Base-by-base conservation (phyloP, 352 stramenopile genomes). In the Pythium biforme region DNA sequence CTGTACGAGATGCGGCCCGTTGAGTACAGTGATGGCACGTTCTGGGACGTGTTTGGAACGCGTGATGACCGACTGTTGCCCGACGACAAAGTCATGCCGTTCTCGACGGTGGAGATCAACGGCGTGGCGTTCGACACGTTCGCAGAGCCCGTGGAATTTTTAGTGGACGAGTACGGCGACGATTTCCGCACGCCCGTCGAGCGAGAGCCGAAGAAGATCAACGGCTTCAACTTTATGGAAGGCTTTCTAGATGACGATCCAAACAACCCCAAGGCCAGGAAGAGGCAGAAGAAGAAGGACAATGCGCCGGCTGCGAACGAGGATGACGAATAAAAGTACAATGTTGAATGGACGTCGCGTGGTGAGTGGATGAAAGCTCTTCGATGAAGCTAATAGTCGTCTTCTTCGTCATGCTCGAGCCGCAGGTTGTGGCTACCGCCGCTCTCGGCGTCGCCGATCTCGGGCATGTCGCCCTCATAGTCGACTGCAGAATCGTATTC, bases 151-250 rank as follows among this genome's bases (percentile, higher is more conserved):
- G 56, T 69, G 0, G 71, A 75, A 23, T 84, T 81, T 29, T 59
- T 84, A 20, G n/a, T 69, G n/a, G 43, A 74, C 17, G 76, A 81
- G 62, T 81, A 84, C 51, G 73, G 71, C 10, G 43, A 52, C 0
- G 68, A 76, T 20, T 81, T 73, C 49, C 60, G 76, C 27, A 73
- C 39, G 20, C 67, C 73, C 33, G n/a, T 64, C 4, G 43, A n/a
- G 48, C 29, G 48, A 6, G 33, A 46, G 34, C 45, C 34, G 19
- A 55, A 41, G 19, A 64, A 64, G 15, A 41, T 29, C 46, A 62
- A 62, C 43, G 55, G 55, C 0, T 62, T 62, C 55, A 62, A 62
- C 8, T 62, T 62, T 8, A 34, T 46, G 11, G 55, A 62, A n/a
- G 43, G 41, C 27, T 62, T 62, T 34, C 23, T 62, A 17, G 55